A percentile compares a stretch with the other conserved stretches of the same genome.
phyloP scores from a whole-genome alignment of 495 filamentous ascomycete genomes.

The Trichoderma asperelloides region DNA sequence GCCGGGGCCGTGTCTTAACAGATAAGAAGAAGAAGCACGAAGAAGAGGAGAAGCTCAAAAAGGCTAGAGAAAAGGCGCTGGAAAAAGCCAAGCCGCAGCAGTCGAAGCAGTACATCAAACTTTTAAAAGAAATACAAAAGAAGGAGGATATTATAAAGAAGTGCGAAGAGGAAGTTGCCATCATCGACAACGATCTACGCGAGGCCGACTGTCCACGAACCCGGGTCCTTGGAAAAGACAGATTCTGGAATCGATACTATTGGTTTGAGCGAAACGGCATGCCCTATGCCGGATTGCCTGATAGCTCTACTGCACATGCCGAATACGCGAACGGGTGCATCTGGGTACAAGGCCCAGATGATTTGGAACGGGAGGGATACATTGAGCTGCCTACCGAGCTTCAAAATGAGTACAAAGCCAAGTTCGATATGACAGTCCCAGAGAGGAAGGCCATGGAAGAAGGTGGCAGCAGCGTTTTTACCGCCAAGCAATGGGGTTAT shows the following conservation, averaged over 20 bases:
- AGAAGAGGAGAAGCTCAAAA: slow-evolving; percentile 67
- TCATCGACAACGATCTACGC: slow-evolving; percentile 81
- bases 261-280: slow-evolving; percentile 99
- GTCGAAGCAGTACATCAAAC: slow-evolving; percentile 71
- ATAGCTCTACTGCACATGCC: slow-evolving; percentile 77
- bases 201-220: slow-evolving; percentile 90
- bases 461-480: slow-evolving; percentile 66
- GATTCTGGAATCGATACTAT: slow-evolving; percentile 97
- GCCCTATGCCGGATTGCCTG: slow-evolving; percentile 83
- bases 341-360: slow-evolving; percentile 94
- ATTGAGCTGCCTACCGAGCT: slow-evolving; percentile 62
- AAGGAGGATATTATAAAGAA: slow-evolving; percentile 69
- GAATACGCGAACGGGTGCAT: slow-evolving; percentile 88
- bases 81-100: slow-evolving; percentile 78
- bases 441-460: slow-evolving; percentile 85
- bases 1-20: slow-evolving; percentile 22
- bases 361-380: slow-evolving; percentile 72
- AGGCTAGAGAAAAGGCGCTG: slow-evolving; percentile 74
- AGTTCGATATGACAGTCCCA: slow-evolving; percentile 69
- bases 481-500: slow-evolving; percentile 82
- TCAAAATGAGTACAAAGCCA: slow-evolving; percentile 50
- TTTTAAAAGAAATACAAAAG: slow-evolving; percentile 79
- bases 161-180: slow-evolving; percentile 73
- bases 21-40: slow-evolving; percentile 24
- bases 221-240: slow-evolving; percentile 78